Conservation (phyloP, 208 protist genomes). For the Crithidia bombi region DNA sequence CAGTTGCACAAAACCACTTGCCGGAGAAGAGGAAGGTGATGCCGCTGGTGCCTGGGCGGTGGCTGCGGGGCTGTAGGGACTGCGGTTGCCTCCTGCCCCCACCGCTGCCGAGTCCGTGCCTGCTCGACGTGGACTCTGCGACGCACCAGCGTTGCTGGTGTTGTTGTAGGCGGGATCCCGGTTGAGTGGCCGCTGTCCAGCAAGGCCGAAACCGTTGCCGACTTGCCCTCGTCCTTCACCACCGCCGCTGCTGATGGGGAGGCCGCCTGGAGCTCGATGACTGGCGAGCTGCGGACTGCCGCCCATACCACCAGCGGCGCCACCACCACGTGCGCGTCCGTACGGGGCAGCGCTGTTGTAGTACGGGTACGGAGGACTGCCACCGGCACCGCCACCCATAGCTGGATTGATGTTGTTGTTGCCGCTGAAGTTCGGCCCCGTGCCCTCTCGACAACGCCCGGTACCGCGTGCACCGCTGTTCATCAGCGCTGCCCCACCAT, state of each 20-base stretch:
- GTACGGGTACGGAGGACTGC: neutral
- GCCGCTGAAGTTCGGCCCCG: neutral
- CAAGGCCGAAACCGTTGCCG: neutral
- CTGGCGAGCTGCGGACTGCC: neutral
- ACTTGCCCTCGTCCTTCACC: neutral
- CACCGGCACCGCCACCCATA: neutral
- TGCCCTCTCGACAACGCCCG: neutral
- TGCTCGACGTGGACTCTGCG: neutral
- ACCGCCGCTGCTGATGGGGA: neutral
- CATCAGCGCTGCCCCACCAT: neutral
- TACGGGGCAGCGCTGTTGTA: constrained; percentile 6
- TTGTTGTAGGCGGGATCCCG: neutral
- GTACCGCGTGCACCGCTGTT: neutral
- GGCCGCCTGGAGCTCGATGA: neutral
- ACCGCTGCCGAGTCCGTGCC: neutral
- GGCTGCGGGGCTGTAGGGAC: neutral
- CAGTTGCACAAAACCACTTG: constrained; percentile 8
- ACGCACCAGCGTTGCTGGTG: neutral
- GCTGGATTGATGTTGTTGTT: neutral
- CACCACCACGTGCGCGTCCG: neutral
- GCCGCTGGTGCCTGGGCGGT: neutral
- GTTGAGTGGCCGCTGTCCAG: neutral
- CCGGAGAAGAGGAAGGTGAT: neutral
- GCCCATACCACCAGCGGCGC: neutral
- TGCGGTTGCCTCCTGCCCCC: no score